Evolutionary conservation across 129 eudicot species (phyloP).

Genomic region (Tagetes erecta): DNA sequence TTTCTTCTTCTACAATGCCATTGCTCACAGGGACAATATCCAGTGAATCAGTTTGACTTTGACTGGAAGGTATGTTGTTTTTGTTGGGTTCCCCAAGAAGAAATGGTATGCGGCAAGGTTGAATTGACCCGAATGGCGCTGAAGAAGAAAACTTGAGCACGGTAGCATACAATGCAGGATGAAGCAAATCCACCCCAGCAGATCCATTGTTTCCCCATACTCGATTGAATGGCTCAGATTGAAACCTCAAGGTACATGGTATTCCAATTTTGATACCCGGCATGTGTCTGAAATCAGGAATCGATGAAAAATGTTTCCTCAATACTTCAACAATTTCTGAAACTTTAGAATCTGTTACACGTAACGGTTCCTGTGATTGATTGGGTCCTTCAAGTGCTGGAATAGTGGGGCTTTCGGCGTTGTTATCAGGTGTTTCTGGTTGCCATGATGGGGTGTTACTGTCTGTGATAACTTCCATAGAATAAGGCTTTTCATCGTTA

Average conservation of each 20-base stretch:
- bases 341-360: slow-evolving; percentile 92
- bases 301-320: slow-evolving; percentile 67
- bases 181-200: slow-evolving; percentile 42
- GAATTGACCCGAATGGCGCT: slow-evolving; percentile 78
- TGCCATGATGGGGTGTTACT: slow-evolving; percentile 45
- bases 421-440: slow-evolving; percentile 37
- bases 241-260: slow-evolving; percentile 63
- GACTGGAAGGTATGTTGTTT: slow-evolving; percentile 28
- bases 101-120: slow-evolving; percentile 70
- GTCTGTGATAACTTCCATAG: slow-evolving; percentile 58
- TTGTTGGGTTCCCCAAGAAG: slow-evolving; percentile 68
- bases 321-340: slow-evolving; percentile 68
- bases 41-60: slow-evolving; percentile 51
- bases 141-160: slow-evolving; percentile 81
- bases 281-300: slow-evolving; percentile 86
- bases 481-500: slow-evolving; percentile 27
- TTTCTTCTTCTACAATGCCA: slow-evolving; percentile 38
- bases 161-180: slow-evolving; percentile 79
- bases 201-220: slow-evolving; percentile 41
- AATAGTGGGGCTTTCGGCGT: slow-evolving; percentile 23
- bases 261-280: slow-evolving; percentile 77
- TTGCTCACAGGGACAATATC: slow-evolving; percentile 62
- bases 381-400: slow-evolving; percentile 46
- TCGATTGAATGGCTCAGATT: slow-evolving; percentile 58
- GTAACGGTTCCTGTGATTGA: slow-evolving; percentile 71